Evolutionary conservation across 208 protist species (phyloP), one percentile per base, ranked within the genome.

Genomic region (Crithidia sp.): DNA sequence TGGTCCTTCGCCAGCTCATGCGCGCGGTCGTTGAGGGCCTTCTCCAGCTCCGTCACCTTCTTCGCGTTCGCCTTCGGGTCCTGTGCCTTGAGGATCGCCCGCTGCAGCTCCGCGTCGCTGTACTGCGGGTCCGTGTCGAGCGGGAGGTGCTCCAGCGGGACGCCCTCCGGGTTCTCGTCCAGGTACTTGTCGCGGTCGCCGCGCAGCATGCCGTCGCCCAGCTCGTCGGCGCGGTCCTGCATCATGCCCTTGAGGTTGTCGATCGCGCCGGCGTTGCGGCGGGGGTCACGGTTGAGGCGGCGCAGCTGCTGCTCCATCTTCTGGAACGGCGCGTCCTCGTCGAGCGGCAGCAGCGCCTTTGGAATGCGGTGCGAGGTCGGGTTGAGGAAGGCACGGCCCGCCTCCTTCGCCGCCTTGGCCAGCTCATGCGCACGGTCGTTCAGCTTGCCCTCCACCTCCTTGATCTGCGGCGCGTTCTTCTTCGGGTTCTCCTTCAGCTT

Each of bases 341-440:
- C 85, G 16, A 89, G 82, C n/a, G 77, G 85, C n/a, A 96, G 71
- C n/a, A 88, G 58, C 28, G 61, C 63, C 70, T 85, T 77, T 1
- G 91, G 87, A 36, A 96, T 86, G 44, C 81, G 82, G 59, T 71
- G 67, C 9, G 87, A 84, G 37, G 72, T 79, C n/a, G 73, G 60
- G 41, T 92, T 83, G 45, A 96, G 80, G 65, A 87, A 89, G 60
- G 57, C 76, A 52, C 87, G 77, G 43, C 89, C 83, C 14, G 76
- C 77, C 69, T 84, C 74, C 71, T 92, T 88, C 71, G 82, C 68
- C 40, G 82, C 76, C 56, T 71, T 69, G 10, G 89, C 91, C 40
- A 96, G 83, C 69, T 87, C 85, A 56, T 89, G 81, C 4, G 86
- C 85, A 44, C 87, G 85, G 73, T 87, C 81, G 76, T 92, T 94